A percentile compares a stretch with the other conserved stretches of the same genome.
These are phyloP conservation scores for Dentipellis sp. DNA, from an alignment of 768 basidiomycete species.

Conservation along the genomic window DNA sequence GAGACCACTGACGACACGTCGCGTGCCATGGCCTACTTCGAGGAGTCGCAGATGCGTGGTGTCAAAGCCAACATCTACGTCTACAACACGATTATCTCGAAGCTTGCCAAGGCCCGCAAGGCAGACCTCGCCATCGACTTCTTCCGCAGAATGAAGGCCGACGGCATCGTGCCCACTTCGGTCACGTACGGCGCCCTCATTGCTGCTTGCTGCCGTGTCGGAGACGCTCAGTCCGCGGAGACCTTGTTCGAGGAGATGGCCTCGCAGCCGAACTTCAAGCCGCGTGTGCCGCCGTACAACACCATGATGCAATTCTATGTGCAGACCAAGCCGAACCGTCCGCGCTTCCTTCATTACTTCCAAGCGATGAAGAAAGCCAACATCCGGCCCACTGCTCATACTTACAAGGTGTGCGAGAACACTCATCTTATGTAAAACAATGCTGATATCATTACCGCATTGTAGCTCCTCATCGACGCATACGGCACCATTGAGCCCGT, in stretches of 20 bases:
- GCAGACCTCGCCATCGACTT: slow-evolving; percentile 82
- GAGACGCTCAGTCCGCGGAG: slow-evolving; percentile 77
- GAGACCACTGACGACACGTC: slow-evolving; percentile 95
- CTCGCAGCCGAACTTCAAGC: slow-evolving; percentile 60
- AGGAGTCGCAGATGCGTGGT: slow-evolving; percentile 61
- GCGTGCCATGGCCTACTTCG: slow-evolving; percentile 77
- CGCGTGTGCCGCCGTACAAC: slow-evolving; percentile 92
- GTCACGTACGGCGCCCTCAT: slow-evolving; percentile 96
- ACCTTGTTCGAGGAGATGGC: slow-evolving; percentile 82
- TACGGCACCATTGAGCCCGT: slow-evolving; percentile 83
- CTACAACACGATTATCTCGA: slow-evolving; percentile 96
- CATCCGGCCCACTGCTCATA: slow-evolving; percentile 78
- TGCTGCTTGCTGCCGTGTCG: slow-evolving; percentile 87
- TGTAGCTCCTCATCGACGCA: slow-evolving; percentile 77
- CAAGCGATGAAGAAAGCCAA: slow-evolving; percentile 47
- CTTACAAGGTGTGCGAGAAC: slow-evolving; percentile 67
- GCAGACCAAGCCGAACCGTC: slow-evolving; percentile 80
- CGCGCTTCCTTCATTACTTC: slow-evolving; percentile 68
- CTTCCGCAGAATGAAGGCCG: slow-evolving; percentile 79
- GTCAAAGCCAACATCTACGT: slow-evolving; percentile 79
- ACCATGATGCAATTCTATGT: slow-evolving; percentile 98
- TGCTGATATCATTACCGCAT: slow-evolving; percentile 1
- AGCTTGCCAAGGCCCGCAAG: slow-evolving; percentile 89
- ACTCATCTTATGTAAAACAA: not conserved
- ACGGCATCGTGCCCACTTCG: slow-evolving; percentile 54